Conservation (phyloP, 768 basidiomycete genomes). For the Leccinum sublutescens region DNA sequence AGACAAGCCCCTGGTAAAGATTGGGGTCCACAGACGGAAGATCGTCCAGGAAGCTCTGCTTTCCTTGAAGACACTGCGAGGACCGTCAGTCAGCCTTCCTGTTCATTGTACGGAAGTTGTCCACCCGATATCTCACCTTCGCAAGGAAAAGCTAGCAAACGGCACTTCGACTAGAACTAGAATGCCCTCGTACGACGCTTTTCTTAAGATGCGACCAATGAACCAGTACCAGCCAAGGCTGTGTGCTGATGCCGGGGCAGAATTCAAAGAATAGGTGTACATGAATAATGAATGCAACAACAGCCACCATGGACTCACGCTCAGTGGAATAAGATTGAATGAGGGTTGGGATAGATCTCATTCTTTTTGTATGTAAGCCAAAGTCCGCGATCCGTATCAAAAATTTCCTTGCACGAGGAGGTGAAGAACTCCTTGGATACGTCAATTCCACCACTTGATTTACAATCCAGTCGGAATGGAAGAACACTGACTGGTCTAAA, state of each 20-base stretch:
- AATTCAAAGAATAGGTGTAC: not conserved
- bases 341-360: slow-evolving; percentile 94
- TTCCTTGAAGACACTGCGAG: slow-evolving; percentile 72
- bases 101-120: not conserved
- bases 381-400: slow-evolving; percentile 90
- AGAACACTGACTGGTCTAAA: not conserved
- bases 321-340: slow-evolving; percentile 79
- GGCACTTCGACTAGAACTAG: too few species aligned
- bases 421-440: slow-evolving; percentile 99
- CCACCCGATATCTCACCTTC: too few species aligned
- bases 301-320: slow-evolving; percentile 42
- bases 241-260: slow-evolving; percentile 48
- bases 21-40: slow-evolving; percentile 88
- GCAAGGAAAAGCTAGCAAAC: too few species aligned
- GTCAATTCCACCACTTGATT: slow-evolving; percentile 79
- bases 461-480: slow-evolving; percentile 1
- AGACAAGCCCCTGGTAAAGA: slow-evolving; percentile 52
- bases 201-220: slow-evolving; percentile 43
- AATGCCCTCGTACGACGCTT: too few species aligned
- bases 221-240: slow-evolving; percentile 91
- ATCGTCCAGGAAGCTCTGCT: slow-evolving; percentile 91
- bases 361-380: slow-evolving; percentile 92
- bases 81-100: slow-evolving; percentile 3
- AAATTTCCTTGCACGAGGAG: slow-evolving; percentile 87
- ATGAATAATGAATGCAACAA: not conserved